phyloP scores from a whole-genome alignment of 1,284 basidiomycete genomes.

The Sporisorium iseilematis-ciliati region DNA sequence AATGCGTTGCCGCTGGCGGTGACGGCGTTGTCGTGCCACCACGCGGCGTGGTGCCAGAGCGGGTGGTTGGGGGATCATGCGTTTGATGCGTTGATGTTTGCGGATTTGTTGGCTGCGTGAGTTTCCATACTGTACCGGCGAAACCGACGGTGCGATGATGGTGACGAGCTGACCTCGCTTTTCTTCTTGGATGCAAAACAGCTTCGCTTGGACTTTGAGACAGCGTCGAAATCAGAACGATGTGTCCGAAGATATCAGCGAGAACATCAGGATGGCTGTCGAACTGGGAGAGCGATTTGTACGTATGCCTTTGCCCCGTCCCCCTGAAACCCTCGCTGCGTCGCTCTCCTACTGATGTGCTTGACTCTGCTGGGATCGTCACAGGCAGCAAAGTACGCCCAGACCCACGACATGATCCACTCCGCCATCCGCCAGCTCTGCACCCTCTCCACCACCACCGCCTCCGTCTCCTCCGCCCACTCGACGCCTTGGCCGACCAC shows the following conservation, averaged over 20 bases:
- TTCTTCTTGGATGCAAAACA: not conserved
- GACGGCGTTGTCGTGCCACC: slow-evolving; percentile 21
- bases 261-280: slow-evolving; percentile 9
- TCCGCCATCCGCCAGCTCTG: slow-evolving; percentile 8
- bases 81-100: slow-evolving; percentile 24
- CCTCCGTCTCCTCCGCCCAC: slow-evolving; percentile 5
- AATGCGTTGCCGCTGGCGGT: slow-evolving; percentile 21
- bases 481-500: slow-evolving; percentile 17
- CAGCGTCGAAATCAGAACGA: slow-evolving; percentile 5
- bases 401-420: slow-evolving; percentile 11
- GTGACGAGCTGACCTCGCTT: not conserved
- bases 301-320: not conserved
- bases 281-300: slow-evolving; percentile 29
- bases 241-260: slow-evolving; percentile 1
- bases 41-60: slow-evolving; percentile 18
- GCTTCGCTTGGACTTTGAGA: slow-evolving; percentile 28
- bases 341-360: not conserved
- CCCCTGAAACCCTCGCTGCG: not conserved
- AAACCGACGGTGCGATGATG: too few species aligned
- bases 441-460: slow-evolving; percentile 6
- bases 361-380: not conserved
- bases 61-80: slow-evolving; percentile 37
- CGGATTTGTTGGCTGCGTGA: slow-evolving; percentile 33
- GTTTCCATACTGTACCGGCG: too few species aligned
- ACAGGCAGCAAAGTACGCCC: slow-evolving; percentile 23